Evolutionary conservation across 2,329 filamentous ascomycete genomes (phyloP), one percentile per base, ranked within the genome.

Genomic region (Graphiopsis chlorocephala): DNA sequence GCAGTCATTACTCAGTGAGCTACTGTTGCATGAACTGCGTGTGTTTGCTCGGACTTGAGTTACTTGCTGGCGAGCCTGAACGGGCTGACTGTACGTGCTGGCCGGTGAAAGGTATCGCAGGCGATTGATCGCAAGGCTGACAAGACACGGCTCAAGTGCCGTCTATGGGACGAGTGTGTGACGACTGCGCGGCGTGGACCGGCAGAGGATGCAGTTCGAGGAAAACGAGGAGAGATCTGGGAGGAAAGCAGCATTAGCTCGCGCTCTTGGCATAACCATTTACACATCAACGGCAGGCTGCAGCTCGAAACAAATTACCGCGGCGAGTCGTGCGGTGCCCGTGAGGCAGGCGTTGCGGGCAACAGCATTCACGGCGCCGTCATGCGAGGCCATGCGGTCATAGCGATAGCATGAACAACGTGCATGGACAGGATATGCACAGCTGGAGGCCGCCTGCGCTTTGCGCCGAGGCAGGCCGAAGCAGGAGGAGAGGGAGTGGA

Each of bases 1-100:
- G 64, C 68, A 72, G 70, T 70, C 69, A 71, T 73, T 70, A 68
- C 69, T 71, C 67, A 68, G 61, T 61, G 58, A 47, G 64, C 65
- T 65, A 65, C 65, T 69, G 63, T 62, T 64, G 67, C 66, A 64
- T 66, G 58, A 59, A 68, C 48, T 68, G 68, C 63, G 61, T 65
- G 65, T 66, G 64, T 67, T 66, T 66, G 65, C 59, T 61, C 52
- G 28, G 38, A 20, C 25, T 59, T 33, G 25, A 47, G 26, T 17
- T 59, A 47, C 25, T 53, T 26, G 59, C 23, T 35, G 42, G 20
- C 58, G 48, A 48, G 38, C 45, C 45, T 61, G 42, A 35, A 17
- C 59, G 45, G 29, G 45, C 59, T 23, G 59, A 61, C 17, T 61
- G 15, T 48, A 31, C 47, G 31, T 52, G 59, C 11, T 45, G 17